Evolutionary conservation across 495 filamentous ascomycete genomes (phyloP), one percentile per base, ranked within the genome.

Genomic region (Monascus purpureus): DNA sequence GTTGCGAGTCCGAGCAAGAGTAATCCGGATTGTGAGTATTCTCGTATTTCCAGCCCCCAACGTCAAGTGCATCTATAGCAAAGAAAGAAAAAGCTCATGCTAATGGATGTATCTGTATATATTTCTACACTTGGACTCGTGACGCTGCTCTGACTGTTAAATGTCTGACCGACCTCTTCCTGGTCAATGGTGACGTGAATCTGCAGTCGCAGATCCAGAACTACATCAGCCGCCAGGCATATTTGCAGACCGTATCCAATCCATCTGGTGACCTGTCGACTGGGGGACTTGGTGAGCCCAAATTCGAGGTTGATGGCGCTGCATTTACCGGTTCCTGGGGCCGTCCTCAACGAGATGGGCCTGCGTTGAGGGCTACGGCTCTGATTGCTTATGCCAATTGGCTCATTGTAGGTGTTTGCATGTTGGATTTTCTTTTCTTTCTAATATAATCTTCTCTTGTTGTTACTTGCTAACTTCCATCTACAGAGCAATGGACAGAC

Each of bases 261-360:
- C 73, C 66, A 2, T 75, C 71, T 9, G 70, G 72, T 2, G 53
- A 48, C 11, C 58, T 73, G 25, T 37, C 50, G 14, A 55, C 60
- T 24, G 61, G 64, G 8, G 69, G 70, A 6, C 61, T 79, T 12
- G 74, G 67, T 12, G 74, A 79, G 30, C 72, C 74, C 4, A 77
- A 77, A 35, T 76, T 68, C 28, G 50, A 71, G 27, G 63, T 62
- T 13, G 52, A 76, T 45, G 58, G 60, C 7, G 57, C 56, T 19
- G 54, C 64, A 7, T 77, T 71, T 47, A 59, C 57, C 13, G 72
- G 61, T 18, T 41, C 60, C 1, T 79, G 74, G 74, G 75, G 74
- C 19, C 55, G 74, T 14, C 74, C 74, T 14, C 74, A 79, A 46
- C 53, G 65, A 19, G 74, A 78, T 44, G 73, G 74, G 11, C 73